Percentiles rank a stretch among this genome's conserved stretches.
These are phyloP conservation scores for Fraxinus dipetala DNA, from an alignment of 305 asterid species.

Conservation along the genomic window DNA sequence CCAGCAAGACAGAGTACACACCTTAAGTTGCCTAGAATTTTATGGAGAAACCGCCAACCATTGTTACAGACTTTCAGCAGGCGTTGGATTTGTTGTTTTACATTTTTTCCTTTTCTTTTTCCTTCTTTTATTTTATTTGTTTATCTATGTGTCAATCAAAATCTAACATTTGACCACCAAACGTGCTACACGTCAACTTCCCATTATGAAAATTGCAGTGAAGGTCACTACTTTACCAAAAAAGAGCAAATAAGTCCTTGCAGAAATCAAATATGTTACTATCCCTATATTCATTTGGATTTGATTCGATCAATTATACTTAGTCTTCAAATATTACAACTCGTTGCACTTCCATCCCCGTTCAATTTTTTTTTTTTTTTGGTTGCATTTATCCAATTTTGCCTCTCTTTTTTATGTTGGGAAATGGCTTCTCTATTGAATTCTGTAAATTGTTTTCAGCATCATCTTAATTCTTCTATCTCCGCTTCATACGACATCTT, in stretches of 20 bases:
- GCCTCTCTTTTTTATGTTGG: background rate
- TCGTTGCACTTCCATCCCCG: background rate
- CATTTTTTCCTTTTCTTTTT: background rate
- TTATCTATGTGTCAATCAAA: background rate
- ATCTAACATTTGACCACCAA: background rate
- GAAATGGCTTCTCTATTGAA: background rate
- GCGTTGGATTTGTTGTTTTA: background rate
- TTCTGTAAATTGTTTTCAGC: background rate
- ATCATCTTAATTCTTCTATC: too few species aligned
- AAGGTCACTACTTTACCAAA: background rate
- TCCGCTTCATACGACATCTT: too few species aligned
- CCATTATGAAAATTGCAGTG: background rate
- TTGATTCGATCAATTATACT: background rate
- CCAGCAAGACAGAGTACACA: background rate
- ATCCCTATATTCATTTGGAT: background rate
- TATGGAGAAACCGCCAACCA: background rate
- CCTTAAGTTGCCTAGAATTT: background rate
- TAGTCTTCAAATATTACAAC: background rate
- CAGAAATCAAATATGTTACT: background rate
- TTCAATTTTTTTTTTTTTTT: background rate
- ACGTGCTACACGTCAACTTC: background rate
- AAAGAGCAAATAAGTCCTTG: background rate
- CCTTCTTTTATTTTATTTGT: background rate
- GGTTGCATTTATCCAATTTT: background rate
- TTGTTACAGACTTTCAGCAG: conserved; percentile 10